Base-by-base conservation (phyloP, 768 basidiomycete genomes). In the Tylopilus sp. region DNA sequence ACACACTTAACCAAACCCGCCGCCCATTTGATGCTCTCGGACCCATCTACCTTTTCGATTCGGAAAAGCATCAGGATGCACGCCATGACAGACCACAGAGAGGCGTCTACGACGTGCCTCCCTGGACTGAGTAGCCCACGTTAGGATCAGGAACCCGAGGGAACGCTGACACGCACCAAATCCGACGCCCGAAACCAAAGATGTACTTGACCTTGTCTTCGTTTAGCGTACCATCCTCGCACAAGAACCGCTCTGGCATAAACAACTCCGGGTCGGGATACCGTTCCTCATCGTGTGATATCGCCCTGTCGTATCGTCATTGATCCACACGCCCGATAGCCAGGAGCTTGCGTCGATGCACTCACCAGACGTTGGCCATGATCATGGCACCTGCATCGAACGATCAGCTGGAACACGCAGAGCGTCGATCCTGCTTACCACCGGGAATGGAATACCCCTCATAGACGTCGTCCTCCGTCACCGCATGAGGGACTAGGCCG, bases 391-490 rank as follows among this genome's bases (percentile, higher is more conserved):
- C 62, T 63, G 26, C 17, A 26, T 13, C 21, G 1, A 25, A 33
- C 8, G 30, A 48, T 54, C 12, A 47, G 11, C 2, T 11, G 17
- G 17, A 33, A 5, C 3, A 21, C 24, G 0, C 11, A 6, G 33
- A 21, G 19, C 4, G 6, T 21, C n/a, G 30, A 30, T 1, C 4
- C 4, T 5, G 0, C 48, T 22, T 53, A 52, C 10, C 74, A 50
- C 74, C 72, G 9, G 82, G 83, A 43, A 85, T 84, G 10, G 76
- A 63, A 53, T 79, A 78, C 13, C 75, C 72, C 22, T 68, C 64
- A 50, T 77, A 78, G 25, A 70, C 52, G 38, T 78, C 76, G 37
- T 72, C 73, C 8, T 62, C 60, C 6, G 48, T 70, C 12, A 72
- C 70, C 24, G 65, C 63, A 54, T 78, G 79, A 14, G 76, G 75